A percentile compares a stretch with the other conserved stretches of the same genome.
phyloP scores from a whole-genome alignment of 805 yeast species.

The Cyberlindnera xishuangbannaensis region DNA sequence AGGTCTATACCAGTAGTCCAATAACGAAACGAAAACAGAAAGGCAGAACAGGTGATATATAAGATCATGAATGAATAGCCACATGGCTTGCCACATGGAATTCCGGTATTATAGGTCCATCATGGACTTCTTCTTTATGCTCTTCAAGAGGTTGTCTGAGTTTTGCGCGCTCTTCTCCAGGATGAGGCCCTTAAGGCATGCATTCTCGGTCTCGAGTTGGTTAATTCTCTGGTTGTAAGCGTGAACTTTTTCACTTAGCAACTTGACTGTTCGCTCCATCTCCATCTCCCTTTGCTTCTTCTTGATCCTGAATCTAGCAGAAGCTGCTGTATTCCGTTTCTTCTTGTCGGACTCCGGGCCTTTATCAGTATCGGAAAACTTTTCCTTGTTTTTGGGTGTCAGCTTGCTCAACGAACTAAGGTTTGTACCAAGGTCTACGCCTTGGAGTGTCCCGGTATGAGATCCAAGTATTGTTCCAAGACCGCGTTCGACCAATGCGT shows the following conservation, averaged over 20 bases:
- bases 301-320: conserved; percentile 58
- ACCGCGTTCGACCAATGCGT: too few relatives aligned
- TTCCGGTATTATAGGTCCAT: too few relatives aligned
- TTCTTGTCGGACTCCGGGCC: conserved; percentile 37
- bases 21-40: too few relatives aligned
- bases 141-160: conserved; percentile 32
- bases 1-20: too few relatives aligned
- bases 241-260: conserved; percentile 40
- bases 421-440: too few relatives aligned
- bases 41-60: too few relatives aligned
- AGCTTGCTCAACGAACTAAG: neutral
- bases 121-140: conserved; percentile 33
- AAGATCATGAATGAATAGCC: too few relatives aligned
- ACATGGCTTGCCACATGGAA: too few relatives aligned
- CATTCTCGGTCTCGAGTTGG: conserved; percentile 57
- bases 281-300: conserved; percentile 55
- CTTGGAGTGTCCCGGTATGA: too few relatives aligned
- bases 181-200: conserved; percentile 47
- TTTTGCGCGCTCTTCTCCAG: conserved; percentile 43
- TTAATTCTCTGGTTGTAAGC: conserved; percentile 41
- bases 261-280: conserved; percentile 43
- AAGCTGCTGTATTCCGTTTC: conserved; percentile 57
- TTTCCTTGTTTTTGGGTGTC: conserved; percentile 1
- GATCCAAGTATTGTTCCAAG: too few relatives aligned
- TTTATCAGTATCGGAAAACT: neutral